These are phyloP conservation scores for Myriosclerotinia scirpicola DNA, from an alignment of 2,329 filamentous ascomycete genomes.

Conservation along the genomic window DNA sequence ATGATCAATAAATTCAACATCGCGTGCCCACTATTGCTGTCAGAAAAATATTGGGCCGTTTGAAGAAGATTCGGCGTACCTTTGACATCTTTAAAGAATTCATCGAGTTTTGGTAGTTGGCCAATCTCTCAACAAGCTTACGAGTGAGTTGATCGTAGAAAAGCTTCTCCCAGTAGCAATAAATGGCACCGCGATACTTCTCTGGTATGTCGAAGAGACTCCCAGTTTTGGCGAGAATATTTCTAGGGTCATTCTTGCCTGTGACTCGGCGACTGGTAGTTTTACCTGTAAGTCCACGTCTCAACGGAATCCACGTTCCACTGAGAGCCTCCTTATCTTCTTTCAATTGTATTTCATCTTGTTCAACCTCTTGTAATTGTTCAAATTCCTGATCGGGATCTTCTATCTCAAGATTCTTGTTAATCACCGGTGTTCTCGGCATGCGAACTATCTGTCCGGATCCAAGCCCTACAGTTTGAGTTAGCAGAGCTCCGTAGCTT, in stretches of 20 bases:
- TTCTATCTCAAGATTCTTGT: constrained; percentile 36
- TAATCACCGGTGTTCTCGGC: constrained; percentile 32
- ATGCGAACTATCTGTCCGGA: constrained; percentile 31
- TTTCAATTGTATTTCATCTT: constrained; percentile 26
- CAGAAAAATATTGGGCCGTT: background rate
- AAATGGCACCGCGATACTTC: constrained; percentile 36
- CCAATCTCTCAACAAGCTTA: constrained; percentile 28
- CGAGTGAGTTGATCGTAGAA: constrained; percentile 30
- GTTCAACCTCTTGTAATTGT: constrained; percentile 34
- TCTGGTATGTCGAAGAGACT: constrained; percentile 37
- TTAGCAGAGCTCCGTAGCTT: constrained; percentile 9
- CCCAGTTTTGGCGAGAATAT: constrained; percentile 25
- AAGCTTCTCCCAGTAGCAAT: constrained; percentile 37
- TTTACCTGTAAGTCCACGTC: constrained; percentile 34
- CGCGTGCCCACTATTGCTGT: constrained; percentile 24
- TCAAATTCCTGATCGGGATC: constrained; percentile 38
- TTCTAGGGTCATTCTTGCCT: constrained; percentile 29
- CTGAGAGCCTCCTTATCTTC: constrained; percentile 31
- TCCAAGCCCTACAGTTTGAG: constrained; percentile 31
- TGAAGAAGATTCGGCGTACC: constrained; percentile 22
- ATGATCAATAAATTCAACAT: constrained; percentile 58
- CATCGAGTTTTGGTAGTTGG: constrained; percentile 31
- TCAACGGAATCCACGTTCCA: constrained; percentile 35
- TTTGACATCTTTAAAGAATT: constrained; percentile 31
- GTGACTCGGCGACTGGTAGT: constrained; percentile 14